Conservation (phyloP, 2,329 filamentous ascomycete genomes). For the Orbilia ellipsospora region DNA sequence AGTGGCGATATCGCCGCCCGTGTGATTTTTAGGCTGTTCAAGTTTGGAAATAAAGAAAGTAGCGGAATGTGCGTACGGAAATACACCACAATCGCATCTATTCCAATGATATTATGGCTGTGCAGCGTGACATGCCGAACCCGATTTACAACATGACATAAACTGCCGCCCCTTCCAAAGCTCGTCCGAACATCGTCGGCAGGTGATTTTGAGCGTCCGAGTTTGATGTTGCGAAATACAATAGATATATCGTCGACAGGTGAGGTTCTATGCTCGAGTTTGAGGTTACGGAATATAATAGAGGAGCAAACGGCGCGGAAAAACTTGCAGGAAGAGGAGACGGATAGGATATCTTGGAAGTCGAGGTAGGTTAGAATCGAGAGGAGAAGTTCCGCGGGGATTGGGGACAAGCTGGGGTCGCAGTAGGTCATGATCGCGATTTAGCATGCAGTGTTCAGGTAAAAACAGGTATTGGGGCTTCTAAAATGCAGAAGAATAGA, state of each 20-base stretch:
- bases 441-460: background rate
- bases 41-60: slow-evolving; percentile 10
- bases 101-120: background rate
- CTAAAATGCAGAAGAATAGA: background rate
- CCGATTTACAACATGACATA: background rate
- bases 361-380: slow-evolving; percentile 16
- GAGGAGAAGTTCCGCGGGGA: slow-evolving; percentile 23
- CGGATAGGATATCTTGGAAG: slow-evolving; percentile 6
- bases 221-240: slow-evolving; percentile 12
- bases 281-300: slow-evolving; percentile 13
- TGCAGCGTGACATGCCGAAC: slow-evolving; percentile 35
- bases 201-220: background rate
- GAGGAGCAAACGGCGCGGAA: slow-evolving; percentile 2
- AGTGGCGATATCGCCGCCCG: background rate
- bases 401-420: background rate
- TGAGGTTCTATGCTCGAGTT: background rate
- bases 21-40: slow-evolving; percentile 23
- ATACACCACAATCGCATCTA: slow-evolving; percentile 14
- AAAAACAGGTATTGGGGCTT: background rate
- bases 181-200: slow-evolving; percentile 2
- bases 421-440: background rate
- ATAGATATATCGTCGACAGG: background rate
- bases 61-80: slow-evolving; percentile 11
- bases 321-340: slow-evolving; percentile 16
- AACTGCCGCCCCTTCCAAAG: background rate